Percentiles rank a stretch among this genome's conserved stretches.
Evolutionary conservation across 257 asterid genomes (phyloP).

Genomic region (Nicotiana tabacum): DNA sequence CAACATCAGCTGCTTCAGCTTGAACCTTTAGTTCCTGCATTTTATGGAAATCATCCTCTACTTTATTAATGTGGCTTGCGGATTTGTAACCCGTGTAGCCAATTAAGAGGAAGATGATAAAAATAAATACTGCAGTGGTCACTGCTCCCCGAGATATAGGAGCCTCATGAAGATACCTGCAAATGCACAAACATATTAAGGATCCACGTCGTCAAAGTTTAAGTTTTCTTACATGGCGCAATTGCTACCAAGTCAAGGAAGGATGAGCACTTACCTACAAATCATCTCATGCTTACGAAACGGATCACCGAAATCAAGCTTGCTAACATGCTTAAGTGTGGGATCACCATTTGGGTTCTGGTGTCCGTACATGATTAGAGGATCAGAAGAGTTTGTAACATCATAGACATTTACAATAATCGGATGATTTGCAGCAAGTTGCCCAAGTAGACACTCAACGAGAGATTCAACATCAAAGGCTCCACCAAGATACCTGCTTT

Average conservation of each 20-base stretch:
- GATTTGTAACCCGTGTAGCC: slow-evolving; percentile 64
- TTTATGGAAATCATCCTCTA: slow-evolving; percentile 66
- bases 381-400: slow-evolving; percentile 73
- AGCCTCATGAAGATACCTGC: slow-evolving; percentile 78
- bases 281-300: slow-evolving; percentile 85
- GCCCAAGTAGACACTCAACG: slow-evolving; percentile 82
- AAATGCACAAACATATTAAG: slow-evolving; percentile 10
- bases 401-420: slow-evolving; percentile 82
- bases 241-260: neutral
- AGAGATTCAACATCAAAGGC: slow-evolving; percentile 91
- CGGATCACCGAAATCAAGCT: slow-evolving; percentile 87
- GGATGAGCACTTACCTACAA: slow-evolving; percentile 53
- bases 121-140: slow-evolving; percentile 43
- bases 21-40: slow-evolving; percentile 71
- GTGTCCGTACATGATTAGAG: slow-evolving; percentile 65
- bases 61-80: slow-evolving; percentile 64
- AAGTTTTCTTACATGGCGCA: neutral
- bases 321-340: slow-evolving; percentile 65
- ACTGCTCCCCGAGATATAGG: slow-evolving; percentile 61
- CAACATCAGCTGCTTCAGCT: slow-evolving; percentile 96
- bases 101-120: slow-evolving; percentile 46
- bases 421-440: slow-evolving; percentile 78
- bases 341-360: slow-evolving; percentile 50
- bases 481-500: slow-evolving; percentile 81
- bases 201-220: neutral